A percentile compares a stretch with the other conserved stretches of the same genome.
phyloP scores from a whole-genome alignment of 2,329 filamentous ascomycete species.

The Aureobasidium sp. region DNA sequence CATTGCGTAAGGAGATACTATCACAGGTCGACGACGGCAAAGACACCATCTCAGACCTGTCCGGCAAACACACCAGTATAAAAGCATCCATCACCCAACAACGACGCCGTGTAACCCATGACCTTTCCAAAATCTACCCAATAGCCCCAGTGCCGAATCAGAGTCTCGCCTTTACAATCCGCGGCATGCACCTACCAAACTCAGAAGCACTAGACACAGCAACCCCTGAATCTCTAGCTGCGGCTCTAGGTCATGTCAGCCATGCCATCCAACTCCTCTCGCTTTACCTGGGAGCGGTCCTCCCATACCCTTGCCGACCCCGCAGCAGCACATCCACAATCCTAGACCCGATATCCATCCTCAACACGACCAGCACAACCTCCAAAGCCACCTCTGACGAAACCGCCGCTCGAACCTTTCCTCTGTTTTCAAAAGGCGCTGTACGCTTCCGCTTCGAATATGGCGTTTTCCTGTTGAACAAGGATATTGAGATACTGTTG shows the following conservation, averaged over 20 bases:
- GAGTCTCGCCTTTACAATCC: slow-evolving; percentile 75
- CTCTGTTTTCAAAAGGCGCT: slow-evolving; percentile 62
- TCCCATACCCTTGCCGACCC: slow-evolving; percentile 71
- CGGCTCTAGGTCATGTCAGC: slow-evolving; percentile 71
- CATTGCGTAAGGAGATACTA: slow-evolving; percentile 32
- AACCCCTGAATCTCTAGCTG: slow-evolving; percentile 65
- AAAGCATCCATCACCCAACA: slow-evolving; percentile 70
- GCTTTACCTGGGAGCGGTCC: slow-evolving; percentile 67
- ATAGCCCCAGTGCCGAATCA: slow-evolving; percentile 59
- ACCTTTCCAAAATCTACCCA: slow-evolving; percentile 68
- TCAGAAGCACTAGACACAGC: slow-evolving; percentile 57
- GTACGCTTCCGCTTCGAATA: slow-evolving; percentile 92
- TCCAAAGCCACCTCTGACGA: slow-evolving; percentile 15
- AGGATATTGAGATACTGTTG: slow-evolving; percentile 71
- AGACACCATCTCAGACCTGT: slow-evolving; percentile 36
- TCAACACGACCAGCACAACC: slow-evolving; percentile 19
- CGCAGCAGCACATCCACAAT: slow-evolving; percentile 68
- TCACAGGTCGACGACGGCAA: slow-evolving; percentile 37
- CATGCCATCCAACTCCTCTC: slow-evolving; percentile 68
- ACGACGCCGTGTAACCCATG: slow-evolving; percentile 76
- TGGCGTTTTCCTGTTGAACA: slow-evolving; percentile 92
- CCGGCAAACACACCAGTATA: slow-evolving; percentile 34
- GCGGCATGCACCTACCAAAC: slow-evolving; percentile 69
- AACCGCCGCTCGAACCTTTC: slow-evolving; percentile 49
- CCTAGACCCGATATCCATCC: slow-evolving; percentile 57